Evolutionary conservation across 139 green algal species (phyloP), one percentile per base, ranked within the genome.

Genomic region (Axilococcus clingmanii): DNA sequence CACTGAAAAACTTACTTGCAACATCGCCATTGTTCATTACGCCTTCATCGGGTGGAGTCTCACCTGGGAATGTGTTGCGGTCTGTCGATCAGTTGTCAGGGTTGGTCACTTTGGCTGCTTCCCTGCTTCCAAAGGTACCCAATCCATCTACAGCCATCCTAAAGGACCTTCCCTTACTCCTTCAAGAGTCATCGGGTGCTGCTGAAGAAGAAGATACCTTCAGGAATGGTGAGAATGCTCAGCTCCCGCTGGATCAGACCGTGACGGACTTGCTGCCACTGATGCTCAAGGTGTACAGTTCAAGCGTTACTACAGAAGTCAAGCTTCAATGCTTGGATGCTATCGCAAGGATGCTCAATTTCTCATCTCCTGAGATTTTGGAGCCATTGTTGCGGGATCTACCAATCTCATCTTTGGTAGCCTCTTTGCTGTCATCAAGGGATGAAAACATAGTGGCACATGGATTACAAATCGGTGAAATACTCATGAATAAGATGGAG

Each of bases 401-500:
- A 51, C 61, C 80, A 32, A 71, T 92, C 14, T 81, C 83, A 32
- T 74, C 56, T 58, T 90, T 96, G 37, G 53, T 97, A 20, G 81
- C 84, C 7, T 40, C 59, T 15, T 70, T 97, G 55, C 78, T 97
- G 49, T 14, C 40, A 0, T 68, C 68, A 9, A 63, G 73, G 1
- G 88, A 97, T 50, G n/a, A 52, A 0, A 32, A 23, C 2, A 45
- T 72, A 2, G 57, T 72, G 29, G 72, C 69, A 25, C 55, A 44
- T 20, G 66, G 57, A 6, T 52, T 83, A 33, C 66, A 73, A 27
- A 79, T 95, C 54, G 79, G 77, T 12, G 86, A 96, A 66, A 58
- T 91, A 22, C 71, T 97, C 3, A 91, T 97, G 80, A 46, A 55
- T 19, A 92, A 96, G 78, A 77, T 94, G 38, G 85, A 86, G 0